phyloP scores from a whole-genome alignment of 257 asterid genomes.

The Nicotiana tabacum region DNA sequence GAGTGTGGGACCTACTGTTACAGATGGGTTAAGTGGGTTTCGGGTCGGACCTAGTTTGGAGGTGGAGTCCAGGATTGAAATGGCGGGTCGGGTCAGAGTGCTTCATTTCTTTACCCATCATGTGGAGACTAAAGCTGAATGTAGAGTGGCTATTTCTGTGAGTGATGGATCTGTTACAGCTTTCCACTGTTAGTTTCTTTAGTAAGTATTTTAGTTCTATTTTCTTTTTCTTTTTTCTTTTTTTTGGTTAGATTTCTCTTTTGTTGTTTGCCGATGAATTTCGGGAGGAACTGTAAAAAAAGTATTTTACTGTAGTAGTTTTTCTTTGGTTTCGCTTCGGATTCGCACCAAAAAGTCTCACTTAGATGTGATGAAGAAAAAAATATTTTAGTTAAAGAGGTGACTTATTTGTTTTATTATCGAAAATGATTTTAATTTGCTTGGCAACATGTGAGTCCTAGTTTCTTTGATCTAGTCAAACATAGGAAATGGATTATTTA shows the following conservation, averaged over 20 bases:
- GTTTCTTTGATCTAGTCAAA: too few relatives aligned
- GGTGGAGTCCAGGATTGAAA: conserved; percentile 64
- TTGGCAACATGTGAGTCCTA: too few relatives aligned
- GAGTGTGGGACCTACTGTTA: conserved; percentile 36
- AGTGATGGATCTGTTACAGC: conserved; percentile 78
- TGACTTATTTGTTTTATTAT: too few relatives aligned
- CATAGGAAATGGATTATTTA: too few relatives aligned
- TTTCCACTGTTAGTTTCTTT: conserved; percentile 49
- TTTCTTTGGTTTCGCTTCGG: too few relatives aligned
- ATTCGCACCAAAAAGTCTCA: too few relatives aligned
- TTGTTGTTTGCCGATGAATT: background rate
- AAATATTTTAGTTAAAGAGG: too few relatives aligned
- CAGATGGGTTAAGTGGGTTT: conserved; percentile 53
- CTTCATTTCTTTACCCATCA: conserved; percentile 65
- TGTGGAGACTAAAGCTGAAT: conserved; percentile 56
- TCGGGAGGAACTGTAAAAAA: background rate
- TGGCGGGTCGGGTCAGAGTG: conserved; percentile 80
- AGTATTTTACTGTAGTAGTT: too few relatives aligned
- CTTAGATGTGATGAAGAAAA: too few relatives aligned
- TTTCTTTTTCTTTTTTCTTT: background rate
- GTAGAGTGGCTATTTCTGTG: conserved; percentile 55
- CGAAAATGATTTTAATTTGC: too few relatives aligned
- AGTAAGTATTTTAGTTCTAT: background rate
- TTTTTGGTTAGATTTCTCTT: background rate
- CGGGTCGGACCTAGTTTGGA: conserved; percentile 67